phyloP scores from a whole-genome alignment of 1,139 yeast species.

The Debaryomycetaceae sp. region DNA sequence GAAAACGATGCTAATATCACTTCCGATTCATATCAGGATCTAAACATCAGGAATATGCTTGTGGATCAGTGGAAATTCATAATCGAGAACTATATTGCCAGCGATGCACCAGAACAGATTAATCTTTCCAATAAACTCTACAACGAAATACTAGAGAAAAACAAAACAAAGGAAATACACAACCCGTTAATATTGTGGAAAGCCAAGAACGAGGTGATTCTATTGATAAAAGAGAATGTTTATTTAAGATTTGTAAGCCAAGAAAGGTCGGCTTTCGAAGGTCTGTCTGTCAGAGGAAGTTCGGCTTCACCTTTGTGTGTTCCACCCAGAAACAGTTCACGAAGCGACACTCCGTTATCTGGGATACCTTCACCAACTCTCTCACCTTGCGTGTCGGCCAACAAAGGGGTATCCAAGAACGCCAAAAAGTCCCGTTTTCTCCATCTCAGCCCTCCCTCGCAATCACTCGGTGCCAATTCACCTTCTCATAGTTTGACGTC shows the following conservation, averaged over 20 bases:
- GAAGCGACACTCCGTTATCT: background rate
- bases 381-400: slow-evolving; percentile 1
- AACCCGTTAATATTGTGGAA: slow-evolving; percentile 35
- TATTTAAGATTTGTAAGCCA: slow-evolving; percentile 20
- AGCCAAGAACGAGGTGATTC: slow-evolving; percentile 44
- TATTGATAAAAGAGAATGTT: slow-evolving; percentile 44
- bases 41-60: slow-evolving; percentile 6
- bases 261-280: background rate
- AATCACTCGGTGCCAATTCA: background rate
- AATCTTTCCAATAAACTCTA: slow-evolving; percentile 38
- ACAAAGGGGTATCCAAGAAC: background rate
- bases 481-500: slow-evolving; percentile 3
- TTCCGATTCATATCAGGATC: background rate
- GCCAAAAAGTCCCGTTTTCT: background rate
- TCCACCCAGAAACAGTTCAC: background rate
- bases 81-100: slow-evolving; percentile 22
- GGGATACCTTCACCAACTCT: slow-evolving; percentile 1
- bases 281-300: background rate
- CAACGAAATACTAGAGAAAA: slow-evolving; percentile 28
- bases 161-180: slow-evolving; percentile 24
- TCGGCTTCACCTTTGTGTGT: slow-evolving; percentile 1
- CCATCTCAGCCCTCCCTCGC: background rate
- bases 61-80: slow-evolving; percentile 29
- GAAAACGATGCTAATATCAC: background rate
- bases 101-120: slow-evolving; percentile 43